Base-by-base conservation (phyloP, 768 basidiomycete species). In the Lentinula aciculospora region DNA sequence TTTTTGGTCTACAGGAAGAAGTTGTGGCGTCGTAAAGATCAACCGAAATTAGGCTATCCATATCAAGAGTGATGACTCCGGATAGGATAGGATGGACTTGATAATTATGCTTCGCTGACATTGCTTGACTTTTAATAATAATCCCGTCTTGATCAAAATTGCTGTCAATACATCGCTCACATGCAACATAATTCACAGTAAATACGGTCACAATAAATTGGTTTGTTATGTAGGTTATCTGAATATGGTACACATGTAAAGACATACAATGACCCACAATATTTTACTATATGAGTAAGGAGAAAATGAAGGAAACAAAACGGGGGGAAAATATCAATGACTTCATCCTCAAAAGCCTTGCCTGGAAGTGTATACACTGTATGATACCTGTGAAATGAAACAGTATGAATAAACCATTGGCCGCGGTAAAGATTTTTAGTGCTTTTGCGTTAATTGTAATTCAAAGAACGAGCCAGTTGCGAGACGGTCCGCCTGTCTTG, bases 21-120 rank as follows among this genome's bases (percentile, higher is more conserved):
- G 76, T 79, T 94, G 21, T 94, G 92, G 92, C 83, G 92, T 59
- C 83, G 92, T 50, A 94, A 87, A 67, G 92, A 94, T 67, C 85
- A 88, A 66, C 82, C 83, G 42, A 89, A 89, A 72, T 88, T 97
- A 44, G 81, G 84, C 7, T 98, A 95, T 71, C 95, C 95, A 2
- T 95, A 83, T 73, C 87, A 88, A 67, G 95, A 97, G 71, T 45
- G 9, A 46, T 19, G 21, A 44, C 12, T 23, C 21, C n/a, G 19
- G 13, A 34, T n/a, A n/a, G n/a, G n/a, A n/a, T n/a, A n/a, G n/a
- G n/a, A n/a, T n/a, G n/a, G n/a, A n/a, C n/a, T n/a, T n/a, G n/a
- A n/a, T n/a, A n/a, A n/a, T n/a, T n/a, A n/a, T n/a, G n/a, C n/a
- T n/a, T n/a, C n/a, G n/a, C n/a, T n/a, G n/a, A n/a, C n/a, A n/a